Conservation (phyloP, 2,329 filamentous ascomycete species). For the Paracorniculantispora psalliotae region DNA sequence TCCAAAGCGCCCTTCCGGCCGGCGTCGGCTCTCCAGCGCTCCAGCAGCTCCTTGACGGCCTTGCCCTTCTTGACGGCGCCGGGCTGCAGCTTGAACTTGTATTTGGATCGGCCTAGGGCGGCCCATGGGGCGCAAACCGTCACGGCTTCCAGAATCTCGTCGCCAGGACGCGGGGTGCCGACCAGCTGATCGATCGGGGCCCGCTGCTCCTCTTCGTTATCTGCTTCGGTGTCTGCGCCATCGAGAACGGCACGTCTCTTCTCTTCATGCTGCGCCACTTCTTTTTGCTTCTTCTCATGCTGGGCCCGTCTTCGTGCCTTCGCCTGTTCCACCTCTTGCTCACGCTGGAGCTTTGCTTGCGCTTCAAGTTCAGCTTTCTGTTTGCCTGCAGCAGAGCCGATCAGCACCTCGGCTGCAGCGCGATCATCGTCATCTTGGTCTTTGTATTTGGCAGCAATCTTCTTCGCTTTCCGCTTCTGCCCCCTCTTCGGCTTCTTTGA, state of each 20-base stretch:
- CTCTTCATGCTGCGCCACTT: slow-evolving; percentile 74
- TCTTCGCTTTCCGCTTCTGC: slow-evolving; percentile 79
- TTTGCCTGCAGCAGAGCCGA: slow-evolving; percentile 68
- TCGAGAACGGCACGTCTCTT: slow-evolving; percentile 55
- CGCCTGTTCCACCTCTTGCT: slow-evolving; percentile 66
- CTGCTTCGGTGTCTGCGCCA: slow-evolving; percentile 53
- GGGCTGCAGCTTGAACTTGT: slow-evolving; percentile 92
- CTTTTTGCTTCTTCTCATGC: slow-evolving; percentile 70
- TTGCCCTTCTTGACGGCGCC: slow-evolving; percentile 90
- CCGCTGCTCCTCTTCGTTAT: slow-evolving; percentile 51
- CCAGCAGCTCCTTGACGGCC: slow-evolving; percentile 84
- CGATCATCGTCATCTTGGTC: slow-evolving; percentile 94
- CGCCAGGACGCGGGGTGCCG: slow-evolving; percentile 71
- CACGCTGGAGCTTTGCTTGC: slow-evolving; percentile 60
- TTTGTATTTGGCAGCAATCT: slow-evolving; percentile 83
- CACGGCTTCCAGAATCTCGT: slow-evolving; percentile 69
- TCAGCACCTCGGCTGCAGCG: slow-evolving; percentile 72
- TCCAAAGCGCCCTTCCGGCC: slow-evolving; percentile 55
- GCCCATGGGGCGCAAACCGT: slow-evolving; percentile 62
- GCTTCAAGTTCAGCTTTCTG: slow-evolving; percentile 65
- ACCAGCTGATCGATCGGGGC: slow-evolving; percentile 66
- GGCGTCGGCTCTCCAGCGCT: slow-evolving; percentile 68
- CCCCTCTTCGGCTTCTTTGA: slow-evolving; percentile 57
- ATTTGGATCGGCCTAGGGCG: slow-evolving; percentile 69
- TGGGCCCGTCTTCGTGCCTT: slow-evolving; percentile 74